Conservation (phyloP, 129 eudicot genomes). For the Helichrysum umbraculigerum region DNA sequence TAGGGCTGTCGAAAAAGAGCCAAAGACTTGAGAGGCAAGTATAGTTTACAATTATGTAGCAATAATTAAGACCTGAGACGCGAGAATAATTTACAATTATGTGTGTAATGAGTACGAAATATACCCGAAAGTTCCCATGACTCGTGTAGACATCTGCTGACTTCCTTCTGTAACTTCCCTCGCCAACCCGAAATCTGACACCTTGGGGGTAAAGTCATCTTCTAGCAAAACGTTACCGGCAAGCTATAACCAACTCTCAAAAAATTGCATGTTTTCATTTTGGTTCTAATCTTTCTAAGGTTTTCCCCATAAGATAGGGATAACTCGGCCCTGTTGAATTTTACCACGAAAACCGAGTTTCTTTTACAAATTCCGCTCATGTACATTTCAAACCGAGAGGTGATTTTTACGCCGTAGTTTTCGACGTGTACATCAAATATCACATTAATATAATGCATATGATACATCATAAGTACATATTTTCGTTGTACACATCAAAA, state of each 20-base stretch:
- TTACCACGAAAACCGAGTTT: neutral
- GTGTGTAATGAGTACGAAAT: slow-evolving; percentile 7
- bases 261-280: slow-evolving; percentile 21
- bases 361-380: slow-evolving; percentile 20
- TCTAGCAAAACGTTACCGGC: slow-evolving; percentile 83
- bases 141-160: slow-evolving; percentile 75
- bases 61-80: too few species aligned
- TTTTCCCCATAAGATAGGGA: neutral
- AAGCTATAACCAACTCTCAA: too few species aligned
- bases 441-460: too few species aligned
- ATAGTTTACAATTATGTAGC: neutral
- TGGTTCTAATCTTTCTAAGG: neutral
- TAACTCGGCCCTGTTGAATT: neutral
- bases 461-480: too few species aligned
- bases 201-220: slow-evolving; percentile 83
- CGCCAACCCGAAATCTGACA: slow-evolving; percentile 91
- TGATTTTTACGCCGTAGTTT: too few species aligned
- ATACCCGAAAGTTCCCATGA: slow-evolving; percentile 98
- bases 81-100: neutral
- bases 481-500: too few species aligned
- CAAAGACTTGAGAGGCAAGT: neutral
- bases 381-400: slow-evolving; percentile 36
- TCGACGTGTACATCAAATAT: too few species aligned
- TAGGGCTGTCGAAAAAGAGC: neutral
- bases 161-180: slow-evolving; percentile 90